phyloP scores from a whole-genome alignment of 169 alveolate species.

The Plasmodium gaboni region DNA sequence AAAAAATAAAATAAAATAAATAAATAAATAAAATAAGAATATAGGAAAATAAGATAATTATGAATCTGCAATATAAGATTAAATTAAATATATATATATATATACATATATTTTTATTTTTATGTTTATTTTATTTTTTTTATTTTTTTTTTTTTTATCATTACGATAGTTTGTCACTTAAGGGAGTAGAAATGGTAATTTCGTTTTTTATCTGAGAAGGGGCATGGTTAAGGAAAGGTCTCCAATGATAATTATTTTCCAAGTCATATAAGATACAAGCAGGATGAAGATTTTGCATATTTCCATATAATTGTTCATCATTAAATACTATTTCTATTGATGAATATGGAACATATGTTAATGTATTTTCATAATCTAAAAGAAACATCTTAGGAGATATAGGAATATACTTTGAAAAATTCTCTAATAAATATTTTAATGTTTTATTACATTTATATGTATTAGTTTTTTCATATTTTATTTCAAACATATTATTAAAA shows the following conservation, averaged over 20 bases:
- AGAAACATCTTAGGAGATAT: conserved; percentile 79
- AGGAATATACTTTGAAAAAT: conserved; percentile 79
- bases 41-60: not conserved
- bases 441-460: conserved; percentile 59
- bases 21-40: not conserved
- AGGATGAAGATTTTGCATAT: conserved; percentile 90
- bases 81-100: too few relatives aligned
- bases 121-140: not conserved
- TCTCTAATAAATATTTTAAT: conserved; percentile 77
- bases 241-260: conserved; percentile 85
- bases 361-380: conserved; percentile 81
- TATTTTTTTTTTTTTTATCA: not conserved
- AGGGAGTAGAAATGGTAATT: conserved; percentile 72
- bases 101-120: not conserved
- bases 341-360: conserved; percentile 87
- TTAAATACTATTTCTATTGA: conserved; percentile 89
- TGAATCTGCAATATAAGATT: too few relatives aligned
- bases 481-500: conserved; percentile 61
- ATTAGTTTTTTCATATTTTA: conserved; percentile 76
- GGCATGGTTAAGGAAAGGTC: conserved; percentile 84
- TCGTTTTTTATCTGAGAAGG: conserved; percentile 62
- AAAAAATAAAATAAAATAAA: not conserved
- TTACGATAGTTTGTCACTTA: conserved; percentile 67
- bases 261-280: conserved; percentile 89
- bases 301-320: conserved; percentile 90